These are phyloP conservation scores for Pseudonectria foliicola DNA, from an alignment of 2,329 filamentous ascomycete genomes.

Conservation along the genomic window DNA sequence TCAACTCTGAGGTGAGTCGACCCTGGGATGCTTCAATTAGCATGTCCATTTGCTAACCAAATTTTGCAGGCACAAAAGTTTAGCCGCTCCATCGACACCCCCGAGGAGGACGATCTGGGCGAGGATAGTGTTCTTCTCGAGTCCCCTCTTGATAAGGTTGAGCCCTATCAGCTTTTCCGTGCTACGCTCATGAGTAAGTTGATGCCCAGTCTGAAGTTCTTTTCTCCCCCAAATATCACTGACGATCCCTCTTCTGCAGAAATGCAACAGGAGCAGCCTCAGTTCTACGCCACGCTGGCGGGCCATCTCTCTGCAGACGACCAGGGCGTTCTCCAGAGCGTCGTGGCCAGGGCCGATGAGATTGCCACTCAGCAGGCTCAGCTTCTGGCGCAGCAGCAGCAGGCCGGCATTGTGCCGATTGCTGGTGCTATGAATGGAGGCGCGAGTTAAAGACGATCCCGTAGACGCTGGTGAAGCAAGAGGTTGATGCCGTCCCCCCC, in stretches of 20 bases:
- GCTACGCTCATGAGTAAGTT: slow-evolving; percentile 71
- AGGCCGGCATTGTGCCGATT: slow-evolving; percentile 14
- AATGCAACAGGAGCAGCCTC: slow-evolving; percentile 84
- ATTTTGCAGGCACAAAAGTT: slow-evolving; percentile 70
- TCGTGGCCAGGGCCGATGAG: slow-evolving; percentile 57
- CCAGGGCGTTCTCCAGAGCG: slow-evolving; percentile 70
- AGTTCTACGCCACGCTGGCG: slow-evolving; percentile 76
- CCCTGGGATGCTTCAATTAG: no score
- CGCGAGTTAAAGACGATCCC: slow-evolving; percentile 14
- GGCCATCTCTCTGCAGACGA: slow-evolving; percentile 74
- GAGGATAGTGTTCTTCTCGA: slow-evolving; percentile 91
- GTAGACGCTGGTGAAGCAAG: slow-evolving; percentile 11
- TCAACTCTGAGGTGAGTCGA: slow-evolving; percentile 72
- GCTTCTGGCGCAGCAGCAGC: slow-evolving; percentile 23
- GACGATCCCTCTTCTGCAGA: no score
- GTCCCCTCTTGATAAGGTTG: slow-evolving; percentile 88
- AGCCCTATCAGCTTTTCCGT: slow-evolving; percentile 88
- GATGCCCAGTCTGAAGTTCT: no score
- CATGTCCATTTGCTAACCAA: neutral
- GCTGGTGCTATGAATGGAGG: slow-evolving; percentile 19
- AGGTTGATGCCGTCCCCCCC: slow-evolving; percentile 18
- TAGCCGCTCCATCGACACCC: slow-evolving; percentile 58
- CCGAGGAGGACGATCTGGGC: slow-evolving; percentile 80
- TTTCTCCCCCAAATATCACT: no score
- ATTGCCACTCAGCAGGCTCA: slow-evolving; percentile 29